Evolutionary conservation across 139 green algal genomes (phyloP).

Genomic region (Yamagishiella unicocca): DNA sequence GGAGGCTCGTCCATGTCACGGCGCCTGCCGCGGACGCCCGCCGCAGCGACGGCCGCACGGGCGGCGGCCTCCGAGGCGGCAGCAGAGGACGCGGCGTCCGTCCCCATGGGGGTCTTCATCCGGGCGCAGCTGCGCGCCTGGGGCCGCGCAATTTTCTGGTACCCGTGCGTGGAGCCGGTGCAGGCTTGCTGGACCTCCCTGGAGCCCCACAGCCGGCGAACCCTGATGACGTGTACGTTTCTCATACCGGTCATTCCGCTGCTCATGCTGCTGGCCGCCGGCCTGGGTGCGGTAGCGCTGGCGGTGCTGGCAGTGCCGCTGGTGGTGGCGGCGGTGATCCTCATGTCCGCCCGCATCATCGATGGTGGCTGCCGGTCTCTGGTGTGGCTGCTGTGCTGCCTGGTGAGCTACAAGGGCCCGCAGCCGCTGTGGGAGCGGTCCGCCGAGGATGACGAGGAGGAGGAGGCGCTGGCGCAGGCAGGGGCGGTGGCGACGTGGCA

Average conservation of each 20-base stretch:
- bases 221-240: neutral
- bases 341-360: neutral
- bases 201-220: slow-evolving; percentile 1
- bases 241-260: neutral
- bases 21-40: too few species aligned
- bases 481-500: neutral
- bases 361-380: neutral
- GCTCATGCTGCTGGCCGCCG: neutral
- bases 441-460: neutral
- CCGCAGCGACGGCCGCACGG: neutral
- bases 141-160: neutral
- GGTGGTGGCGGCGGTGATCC: neutral
- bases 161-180: neutral
- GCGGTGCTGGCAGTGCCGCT: neutral
- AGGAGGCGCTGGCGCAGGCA: neutral
- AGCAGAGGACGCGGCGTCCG: neutral
- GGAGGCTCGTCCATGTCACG: neutral
- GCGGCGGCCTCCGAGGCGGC: neutral
- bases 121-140: neutral
- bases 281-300: neutral
- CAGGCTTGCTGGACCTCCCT: neutral
- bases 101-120: neutral
- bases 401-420: neutral
- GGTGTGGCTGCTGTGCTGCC: neutral
- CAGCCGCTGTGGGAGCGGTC: neutral